Evolutionary conservation across 2,329 filamentous ascomycete species (phyloP), one percentile per base, ranked within the genome.

Genomic region (Apiospora malaysiana): DNA sequence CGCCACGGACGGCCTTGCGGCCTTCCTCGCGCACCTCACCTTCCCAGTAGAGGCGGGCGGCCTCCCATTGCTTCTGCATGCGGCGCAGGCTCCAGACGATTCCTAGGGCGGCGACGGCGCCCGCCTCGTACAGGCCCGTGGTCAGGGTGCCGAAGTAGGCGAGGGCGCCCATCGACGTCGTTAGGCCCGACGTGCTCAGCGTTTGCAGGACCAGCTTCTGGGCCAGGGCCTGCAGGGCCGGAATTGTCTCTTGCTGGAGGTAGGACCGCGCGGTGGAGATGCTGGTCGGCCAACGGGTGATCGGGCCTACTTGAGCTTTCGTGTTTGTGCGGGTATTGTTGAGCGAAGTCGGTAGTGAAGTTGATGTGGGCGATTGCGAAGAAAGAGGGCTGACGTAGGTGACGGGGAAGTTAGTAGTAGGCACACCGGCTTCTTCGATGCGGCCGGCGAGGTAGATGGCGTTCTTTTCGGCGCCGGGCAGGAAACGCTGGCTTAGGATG

Each of bases 401-500:
- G 45, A 49, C 10, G 69, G 69, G 42, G 70, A 73, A 66, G 69
- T 71, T 42, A 42, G 71, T 69, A 47, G 67, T 49, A 68, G 73
- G 69, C 40, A 80, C 78, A 23, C 79, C 78, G 2, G 82, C 80
- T 72, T 85, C 91, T 23, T 89, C 86, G 75, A 97, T 90, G 66
- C 91, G 89, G 0, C 95, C 95, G 8, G 93, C 89, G 2, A 97
- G 87, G 81, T 92, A 97, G 66, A 97, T 91, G n/a, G 94, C 88
- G 70, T 91, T 91, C 75, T 91, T 91, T 80, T 98, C 95, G 0
- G 95, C 92, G 4, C 88, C 88, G 0, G 91, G 88, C 4, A 99
- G 87, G 84, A 97, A 98, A 8, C 89, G 87, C 73, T 91, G 90
- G 72, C 89, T 88, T 3, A 98, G 84, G 72, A 98, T 92, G 75